These are phyloP conservation scores for Solanum sitiens DNA, from an alignment of 257 asterid species.

Conservation along the genomic window DNA sequence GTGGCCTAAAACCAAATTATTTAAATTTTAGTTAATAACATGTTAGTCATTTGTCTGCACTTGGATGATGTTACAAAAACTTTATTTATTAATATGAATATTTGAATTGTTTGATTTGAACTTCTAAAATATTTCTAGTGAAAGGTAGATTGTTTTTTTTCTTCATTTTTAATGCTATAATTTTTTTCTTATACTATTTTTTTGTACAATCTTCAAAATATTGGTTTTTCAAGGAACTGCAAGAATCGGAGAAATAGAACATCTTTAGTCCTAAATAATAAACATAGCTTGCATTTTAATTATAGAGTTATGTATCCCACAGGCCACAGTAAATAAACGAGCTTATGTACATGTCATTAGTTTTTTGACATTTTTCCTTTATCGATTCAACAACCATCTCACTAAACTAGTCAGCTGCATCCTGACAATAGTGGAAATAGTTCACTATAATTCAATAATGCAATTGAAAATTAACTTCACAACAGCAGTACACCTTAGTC, in stretches of 20 bases:
- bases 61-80: too few relatives aligned
- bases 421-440: neutral
- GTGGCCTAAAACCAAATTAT: too few relatives aligned
- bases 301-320: neutral
- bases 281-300: neutral
- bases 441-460: neutral
- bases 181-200: too few relatives aligned
- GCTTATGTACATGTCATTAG: neutral
- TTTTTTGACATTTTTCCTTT: neutral
- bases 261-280: neutral
- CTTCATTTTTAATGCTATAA: too few relatives aligned
- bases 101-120: too few relatives aligned
- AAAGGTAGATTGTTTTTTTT: too few relatives aligned
- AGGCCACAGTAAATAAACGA: neutral
- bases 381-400: neutral
- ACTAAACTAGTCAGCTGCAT: neutral
- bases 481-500: neutral
- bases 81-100: too few relatives aligned
- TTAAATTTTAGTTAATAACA: too few relatives aligned
- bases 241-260: neutral
- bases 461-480: neutral
- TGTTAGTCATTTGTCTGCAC: too few relatives aligned
- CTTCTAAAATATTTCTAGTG: too few relatives aligned
- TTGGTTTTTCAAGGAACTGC: slow-evolving; percentile 87
- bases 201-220: too few relatives aligned